Conservation (phyloP, 352 stramenopile genomes). For the Globisporangium solare region DNA sequence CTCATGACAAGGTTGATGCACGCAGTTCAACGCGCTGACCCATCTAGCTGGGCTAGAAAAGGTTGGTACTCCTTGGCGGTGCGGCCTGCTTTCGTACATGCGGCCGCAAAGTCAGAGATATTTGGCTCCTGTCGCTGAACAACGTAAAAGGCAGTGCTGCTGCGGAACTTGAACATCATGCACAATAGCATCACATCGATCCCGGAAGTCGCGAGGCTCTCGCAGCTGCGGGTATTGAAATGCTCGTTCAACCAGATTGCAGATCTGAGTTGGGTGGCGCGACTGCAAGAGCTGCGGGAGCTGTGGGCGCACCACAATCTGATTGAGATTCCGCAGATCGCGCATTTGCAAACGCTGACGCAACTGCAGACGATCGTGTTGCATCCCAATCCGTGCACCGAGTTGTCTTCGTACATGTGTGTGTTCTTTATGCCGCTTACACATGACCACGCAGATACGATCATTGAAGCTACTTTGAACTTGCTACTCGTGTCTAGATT, state of each 20-base stretch:
- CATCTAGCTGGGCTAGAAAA: slow-evolving; percentile 36
- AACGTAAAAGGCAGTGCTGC: slow-evolving; percentile 22
- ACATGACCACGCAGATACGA: too few relatives aligned
- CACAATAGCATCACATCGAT: slow-evolving; percentile 54
- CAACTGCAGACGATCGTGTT: slow-evolving; percentile 49
- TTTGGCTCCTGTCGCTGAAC: neutral
- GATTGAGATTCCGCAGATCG: slow-evolving; percentile 43
- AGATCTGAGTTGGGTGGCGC: slow-evolving; percentile 37
- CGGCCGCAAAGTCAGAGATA: neutral
- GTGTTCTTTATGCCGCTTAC: neutral
- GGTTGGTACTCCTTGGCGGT: slow-evolving; percentile 16
- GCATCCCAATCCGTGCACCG: slow-evolving; percentile 68
- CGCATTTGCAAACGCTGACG: slow-evolving; percentile 34
- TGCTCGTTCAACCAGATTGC: slow-evolving; percentile 53
- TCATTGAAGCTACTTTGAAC: too few relatives aligned
- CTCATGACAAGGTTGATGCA: neutral
- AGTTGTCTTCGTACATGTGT: slow-evolving; percentile 43
- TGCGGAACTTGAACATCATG: slow-evolving; percentile 58
- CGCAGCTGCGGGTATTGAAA: slow-evolving; percentile 41
- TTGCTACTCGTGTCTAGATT: slow-evolving; percentile 13
- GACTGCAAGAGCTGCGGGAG: slow-evolving; percentile 33
- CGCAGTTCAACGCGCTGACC: slow-evolving; percentile 59
- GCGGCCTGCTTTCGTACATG: too few relatives aligned
- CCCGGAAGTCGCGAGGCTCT: slow-evolving; percentile 31
- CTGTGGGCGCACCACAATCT: slow-evolving; percentile 59